Evolutionary conservation across 306 rosid species (phyloP), one percentile per base, ranked within the genome.

Genomic region (Styphnolobium japonicum): DNA sequence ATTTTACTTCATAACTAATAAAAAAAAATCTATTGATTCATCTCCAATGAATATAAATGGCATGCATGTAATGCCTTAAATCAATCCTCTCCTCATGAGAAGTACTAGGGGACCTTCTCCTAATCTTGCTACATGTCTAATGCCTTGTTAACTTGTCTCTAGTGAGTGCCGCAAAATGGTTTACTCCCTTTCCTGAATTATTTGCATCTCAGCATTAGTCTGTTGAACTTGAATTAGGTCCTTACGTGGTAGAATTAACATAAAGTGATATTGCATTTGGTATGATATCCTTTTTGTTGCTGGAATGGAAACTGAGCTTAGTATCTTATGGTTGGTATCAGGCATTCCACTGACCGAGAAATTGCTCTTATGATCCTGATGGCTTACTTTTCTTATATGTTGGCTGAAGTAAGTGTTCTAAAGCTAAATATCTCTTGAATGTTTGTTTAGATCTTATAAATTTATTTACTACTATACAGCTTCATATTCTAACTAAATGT

Each of bases 271-370:
- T 5, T n/a, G 43, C 15, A 18, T 40, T 34, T 34, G 72, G 34
- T 40, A 74, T 40, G 16, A 39, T 40, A 58, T 74, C 15, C 33
- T 23, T 23, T 53, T 49, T 10, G 15, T 22, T 62, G 25, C 34
- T 42, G 56, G 33, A 42, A 18, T 39, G 62, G 23, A 42, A 22
- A 56, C 67, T 76, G 74, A 80, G 18, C 52, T 40, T 37, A 9
- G 19, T 43, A 46, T 39, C 66, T 40, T 73, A 49, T 21, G 75
- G 61, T 36, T 52, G 36, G 57, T 61, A 46, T 43, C 83, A 86
- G 93, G 85, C 89, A 89, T 77, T 87, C 91, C 10, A 73, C 91
- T n/a, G 84, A 87, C 69, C 81, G 87, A n/a, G 93, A 89, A 84
- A 78, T 90, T 58, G 90, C 93, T 39, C 84, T 90, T 18, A 90